These are phyloP conservation scores for Gaultheria prostrata DNA, from an alignment of 148 eudicot species.

Conservation along the genomic window DNA sequence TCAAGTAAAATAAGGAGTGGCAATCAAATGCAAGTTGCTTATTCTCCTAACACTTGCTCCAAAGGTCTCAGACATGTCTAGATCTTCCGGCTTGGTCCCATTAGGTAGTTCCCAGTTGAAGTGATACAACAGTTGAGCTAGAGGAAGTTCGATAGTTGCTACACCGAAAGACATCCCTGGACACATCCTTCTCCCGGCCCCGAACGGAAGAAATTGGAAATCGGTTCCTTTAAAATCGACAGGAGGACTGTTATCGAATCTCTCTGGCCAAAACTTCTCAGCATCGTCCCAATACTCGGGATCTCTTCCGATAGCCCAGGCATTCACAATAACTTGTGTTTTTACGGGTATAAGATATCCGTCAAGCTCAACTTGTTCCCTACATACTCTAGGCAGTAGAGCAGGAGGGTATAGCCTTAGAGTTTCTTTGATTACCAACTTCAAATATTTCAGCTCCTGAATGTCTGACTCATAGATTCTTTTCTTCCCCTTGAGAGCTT, in stretches of 20 bases:
- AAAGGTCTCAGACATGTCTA: slow-evolving; percentile 29
- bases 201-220: slow-evolving; percentile 28
- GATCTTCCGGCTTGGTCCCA: slow-evolving; percentile 11
- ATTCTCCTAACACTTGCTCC: slow-evolving; percentile 17
- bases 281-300: slow-evolving; percentile 29
- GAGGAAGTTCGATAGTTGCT: slow-evolving; percentile 31
- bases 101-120: slow-evolving; percentile 30
- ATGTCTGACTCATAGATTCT: not conserved
- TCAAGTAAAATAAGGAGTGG: slow-evolving; percentile 1
- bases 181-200: not conserved
- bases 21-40: slow-evolving; percentile 7
- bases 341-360: not conserved
- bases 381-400: not conserved
- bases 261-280: slow-evolving; percentile 30
- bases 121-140: slow-evolving; percentile 27
- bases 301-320: slow-evolving; percentile 30
- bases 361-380: not conserved
- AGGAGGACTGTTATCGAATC: slow-evolving; percentile 2
- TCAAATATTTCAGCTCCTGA: not conserved
- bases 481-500: slow-evolving; percentile 3
- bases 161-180: slow-evolving; percentile 16
- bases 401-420: not conserved
- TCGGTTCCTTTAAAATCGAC: slow-evolving; percentile 27
- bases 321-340: slow-evolving; percentile 15
- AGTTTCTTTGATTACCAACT: slow-evolving; percentile 5